Percentiles rank a stretch among this genome's conserved stretches.
phyloP scores from a whole-genome alignment of 257 asterid genomes.

The Nyctanthes arbortristis region DNA sequence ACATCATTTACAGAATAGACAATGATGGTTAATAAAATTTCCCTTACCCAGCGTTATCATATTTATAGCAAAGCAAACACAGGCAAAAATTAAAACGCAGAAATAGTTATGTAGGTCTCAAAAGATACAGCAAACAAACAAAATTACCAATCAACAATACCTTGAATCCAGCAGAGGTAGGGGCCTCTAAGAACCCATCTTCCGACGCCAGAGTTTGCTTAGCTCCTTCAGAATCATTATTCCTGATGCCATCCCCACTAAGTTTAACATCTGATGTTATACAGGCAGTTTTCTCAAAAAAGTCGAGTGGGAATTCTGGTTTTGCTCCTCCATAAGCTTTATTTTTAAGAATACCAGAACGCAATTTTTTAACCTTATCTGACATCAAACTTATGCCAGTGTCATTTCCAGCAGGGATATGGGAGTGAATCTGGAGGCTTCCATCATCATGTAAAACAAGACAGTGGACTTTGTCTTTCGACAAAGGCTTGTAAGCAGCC shows the following conservation, averaged over 20 bases:
- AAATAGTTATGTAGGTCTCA: background rate
- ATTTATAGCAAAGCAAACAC: background rate
- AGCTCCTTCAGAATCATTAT: slow-evolving; percentile 93
- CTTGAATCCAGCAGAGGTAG: slow-evolving; percentile 89
- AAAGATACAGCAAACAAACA: slow-evolving; percentile 16
- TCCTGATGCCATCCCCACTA: slow-evolving; percentile 85
- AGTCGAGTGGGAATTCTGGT: slow-evolving; percentile 97
- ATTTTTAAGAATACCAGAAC: slow-evolving; percentile 81
- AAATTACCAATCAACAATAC: slow-evolving; percentile 39
- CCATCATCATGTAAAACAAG: slow-evolving; percentile 98
- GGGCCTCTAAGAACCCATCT: slow-evolving; percentile 95
- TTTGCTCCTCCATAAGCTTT: slow-evolving; percentile 86
- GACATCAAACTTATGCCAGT: slow-evolving; percentile 58
- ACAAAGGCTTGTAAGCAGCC: slow-evolving; percentile 89
- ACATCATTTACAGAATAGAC: background rate
- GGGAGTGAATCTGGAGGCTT: slow-evolving; percentile 95
- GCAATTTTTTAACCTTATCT: slow-evolving; percentile 88
- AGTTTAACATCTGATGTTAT: slow-evolving; percentile 89
- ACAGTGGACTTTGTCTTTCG: slow-evolving; percentile 96
- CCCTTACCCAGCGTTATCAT: background rate
- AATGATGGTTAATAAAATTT: background rate
- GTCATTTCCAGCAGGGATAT: slow-evolving; percentile 74
- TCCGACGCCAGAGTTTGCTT: slow-evolving; percentile 92
- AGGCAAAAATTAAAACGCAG: background rate
- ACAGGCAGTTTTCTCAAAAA: slow-evolving; percentile 86